A percentile compares a stretch with the other conserved stretches of the same genome.
phyloP scores from a whole-genome alignment of 2,329 filamentous ascomycete species.

The Trichoderma harzianum region DNA sequence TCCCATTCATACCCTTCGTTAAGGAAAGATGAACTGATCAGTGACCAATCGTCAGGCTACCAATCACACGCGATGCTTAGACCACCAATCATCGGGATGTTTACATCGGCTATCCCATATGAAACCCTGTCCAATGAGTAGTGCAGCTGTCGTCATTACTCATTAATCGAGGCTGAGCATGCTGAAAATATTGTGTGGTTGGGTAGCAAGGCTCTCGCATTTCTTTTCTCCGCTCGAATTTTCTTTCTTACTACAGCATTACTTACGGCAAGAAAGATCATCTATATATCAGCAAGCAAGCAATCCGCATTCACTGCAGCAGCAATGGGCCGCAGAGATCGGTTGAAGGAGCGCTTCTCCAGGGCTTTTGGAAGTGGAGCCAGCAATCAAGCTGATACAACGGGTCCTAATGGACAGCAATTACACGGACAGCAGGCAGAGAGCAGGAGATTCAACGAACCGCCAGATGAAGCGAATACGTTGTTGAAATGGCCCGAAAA shows the following conservation, averaged over 20 bases:
- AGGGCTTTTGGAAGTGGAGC: background rate
- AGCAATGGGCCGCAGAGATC: background rate
- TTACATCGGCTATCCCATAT: accelerated
- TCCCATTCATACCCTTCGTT: background rate
- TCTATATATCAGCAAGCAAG: background rate
- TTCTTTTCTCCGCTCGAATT: background rate
- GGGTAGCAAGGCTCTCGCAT: background rate
- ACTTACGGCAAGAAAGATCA: background rate
- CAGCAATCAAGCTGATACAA: background rate
- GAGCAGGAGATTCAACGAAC: background rate
- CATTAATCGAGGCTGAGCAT: background rate
- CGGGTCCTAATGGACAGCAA: background rate
- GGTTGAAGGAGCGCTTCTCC: background rate
- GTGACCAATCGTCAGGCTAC: background rate
- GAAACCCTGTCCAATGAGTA: background rate
- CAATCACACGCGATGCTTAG: background rate
- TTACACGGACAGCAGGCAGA: background rate
- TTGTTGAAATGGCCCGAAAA: no score
- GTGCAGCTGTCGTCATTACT: background rate
- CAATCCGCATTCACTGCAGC: background rate
- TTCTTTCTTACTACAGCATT: background rate
- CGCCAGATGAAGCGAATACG: no score
- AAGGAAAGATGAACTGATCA: accelerated
- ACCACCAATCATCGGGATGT: no score
- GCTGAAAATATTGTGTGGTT: background rate